Base-by-base conservation (phyloP, 495 filamentous ascomycete species). In the Hyaloscypha hepaticicola region DNA sequence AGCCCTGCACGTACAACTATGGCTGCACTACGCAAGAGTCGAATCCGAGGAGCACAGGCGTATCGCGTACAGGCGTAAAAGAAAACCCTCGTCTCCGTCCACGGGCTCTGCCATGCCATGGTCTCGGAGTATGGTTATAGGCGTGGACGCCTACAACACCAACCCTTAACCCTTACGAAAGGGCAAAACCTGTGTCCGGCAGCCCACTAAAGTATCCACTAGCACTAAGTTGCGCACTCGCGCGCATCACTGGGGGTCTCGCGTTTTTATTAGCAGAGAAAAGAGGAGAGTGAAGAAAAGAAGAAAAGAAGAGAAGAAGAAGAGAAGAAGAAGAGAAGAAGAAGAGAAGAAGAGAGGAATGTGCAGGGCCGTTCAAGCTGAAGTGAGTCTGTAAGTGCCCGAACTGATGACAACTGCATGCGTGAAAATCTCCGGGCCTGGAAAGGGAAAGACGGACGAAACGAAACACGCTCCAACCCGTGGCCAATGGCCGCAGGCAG, bases 391-490 rank as follows among this genome's bases (percentile, higher is more conserved):
- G n/a, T n/a, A n/a, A n/a, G n/a, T n/a, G n/a, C 38, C 38, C n/a
- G 38, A 45, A 45, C 31, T 33, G 16, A 45, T 45, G 38, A 45
- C 11, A 45, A 45, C 14, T 16, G 38, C 38, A 45, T 45, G 38
- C 12, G 38, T 45, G 38, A 45, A 45, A 45, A 45, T 45, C 38
- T 45, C 38, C 38, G 38, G 38, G 2, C 38, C 49, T 60, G 58
- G 58, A 49, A 49, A 5, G 58, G 38, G n/a, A 49, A 50, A 31
- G 27, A 5, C 58, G 22, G 58, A 60, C 26, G 58, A 60, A 50
- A 60, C 58, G 58, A 60, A 60, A 60, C 58, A 50, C 31, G 7
- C 5, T 11, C 12, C 11, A 45, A 45, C 38, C 31, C 16, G 38
- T 16, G 0, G 38, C 38, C 38, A 45, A 45, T 45, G 11, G 19